These are phyloP conservation scores for Phaeoacremonium minimum DNA, from an alignment of 2,329 filamentous ascomycete genomes.

Conservation along the genomic window DNA sequence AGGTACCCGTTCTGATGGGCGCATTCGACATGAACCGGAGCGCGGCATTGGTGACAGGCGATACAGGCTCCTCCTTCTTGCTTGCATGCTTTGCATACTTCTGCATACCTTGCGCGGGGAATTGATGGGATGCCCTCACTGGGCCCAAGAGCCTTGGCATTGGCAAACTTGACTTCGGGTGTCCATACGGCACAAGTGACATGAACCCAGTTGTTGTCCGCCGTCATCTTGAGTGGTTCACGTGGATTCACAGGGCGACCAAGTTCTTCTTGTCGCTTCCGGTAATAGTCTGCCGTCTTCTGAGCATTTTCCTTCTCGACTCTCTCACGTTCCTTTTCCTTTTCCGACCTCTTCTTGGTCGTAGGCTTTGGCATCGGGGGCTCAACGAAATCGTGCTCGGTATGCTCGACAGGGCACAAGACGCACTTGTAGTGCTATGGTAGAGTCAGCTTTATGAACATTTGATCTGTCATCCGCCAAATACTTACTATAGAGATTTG, in stretches of 20 bases:
- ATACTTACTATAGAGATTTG: constrained; percentile 79
- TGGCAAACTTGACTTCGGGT: constrained; percentile 88
- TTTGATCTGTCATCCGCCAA: neutral
- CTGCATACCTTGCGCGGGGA: constrained; percentile 65
- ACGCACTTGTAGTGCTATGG: constrained; percentile 82
- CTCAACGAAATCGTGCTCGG: constrained; percentile 79
- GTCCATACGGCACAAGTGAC: constrained; percentile 90
- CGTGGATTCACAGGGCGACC: constrained; percentile 80
- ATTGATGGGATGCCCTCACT: constrained; percentile 90
- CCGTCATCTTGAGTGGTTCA: constrained; percentile 88
- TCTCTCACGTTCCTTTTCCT: constrained; percentile 84
- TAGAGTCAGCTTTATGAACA: constrained; percentile 4
- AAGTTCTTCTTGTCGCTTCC: constrained; percentile 75
- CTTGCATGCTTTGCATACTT: constrained; percentile 82
- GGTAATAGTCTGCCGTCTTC: constrained; percentile 76
- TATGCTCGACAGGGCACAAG: constrained; percentile 79
- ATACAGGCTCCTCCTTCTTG: constrained; percentile 73
- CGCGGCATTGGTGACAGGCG: constrained; percentile 70
- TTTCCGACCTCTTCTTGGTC: constrained; percentile 85
- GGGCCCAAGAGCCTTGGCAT: constrained; percentile 74
- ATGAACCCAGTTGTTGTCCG: constrained; percentile 98
- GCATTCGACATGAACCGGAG: constrained; percentile 80
- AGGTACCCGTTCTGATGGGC: constrained; percentile 78
- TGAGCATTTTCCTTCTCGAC: constrained; percentile 79
- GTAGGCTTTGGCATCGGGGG: constrained; percentile 72